These are phyloP conservation scores for Nitzschia putrida DNA, from an alignment of 108 stramenopile species.

Conservation along the genomic window DNA sequence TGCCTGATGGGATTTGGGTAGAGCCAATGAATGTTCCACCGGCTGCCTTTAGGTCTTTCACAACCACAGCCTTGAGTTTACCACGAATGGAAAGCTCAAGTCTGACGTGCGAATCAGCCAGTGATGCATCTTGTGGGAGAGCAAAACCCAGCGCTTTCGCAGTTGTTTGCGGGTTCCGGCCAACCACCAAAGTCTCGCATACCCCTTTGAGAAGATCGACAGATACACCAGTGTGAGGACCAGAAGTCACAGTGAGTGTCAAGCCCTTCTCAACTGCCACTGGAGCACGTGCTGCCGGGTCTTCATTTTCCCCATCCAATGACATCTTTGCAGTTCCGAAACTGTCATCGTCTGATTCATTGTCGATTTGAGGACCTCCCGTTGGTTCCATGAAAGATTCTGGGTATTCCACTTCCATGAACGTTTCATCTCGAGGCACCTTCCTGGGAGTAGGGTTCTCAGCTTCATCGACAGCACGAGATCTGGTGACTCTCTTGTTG, in stretches of 20 bases:
- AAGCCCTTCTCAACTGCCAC: constrained; percentile 1
- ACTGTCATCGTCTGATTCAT: constrained; percentile 18
- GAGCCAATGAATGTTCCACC: constrained; percentile 53
- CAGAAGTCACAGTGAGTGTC: constrained; percentile 5
- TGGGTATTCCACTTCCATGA: constrained; percentile 6
- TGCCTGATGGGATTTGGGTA: constrained; percentile 30
- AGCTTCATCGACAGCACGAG: neutral
- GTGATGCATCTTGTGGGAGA: neutral
- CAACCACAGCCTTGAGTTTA: constrained; percentile 40
- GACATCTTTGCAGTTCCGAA: constrained; percentile 29
- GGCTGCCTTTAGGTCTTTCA: constrained; percentile 54
- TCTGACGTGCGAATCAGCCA: constrained; percentile 25
- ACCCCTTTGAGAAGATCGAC: constrained; percentile 26
- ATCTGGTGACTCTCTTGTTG: constrained; percentile 12
- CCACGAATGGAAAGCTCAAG: constrained; percentile 18
- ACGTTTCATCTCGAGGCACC: constrained; percentile 19
- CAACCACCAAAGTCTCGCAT: constrained; percentile 23
- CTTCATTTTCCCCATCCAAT: constrained; percentile 25
- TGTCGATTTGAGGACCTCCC: neutral
- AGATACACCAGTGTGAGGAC: constrained; percentile 16
- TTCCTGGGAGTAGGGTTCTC: constrained; percentile 16
- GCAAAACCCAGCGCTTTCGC: neutral
- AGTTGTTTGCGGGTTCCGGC: constrained; percentile 6
- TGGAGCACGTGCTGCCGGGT: constrained; percentile 16
- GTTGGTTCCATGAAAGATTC: neutral